phyloP scores from a whole-genome alignment of 2,329 filamentous ascomycete species.

The Chaetomiaceae sp. region DNA sequence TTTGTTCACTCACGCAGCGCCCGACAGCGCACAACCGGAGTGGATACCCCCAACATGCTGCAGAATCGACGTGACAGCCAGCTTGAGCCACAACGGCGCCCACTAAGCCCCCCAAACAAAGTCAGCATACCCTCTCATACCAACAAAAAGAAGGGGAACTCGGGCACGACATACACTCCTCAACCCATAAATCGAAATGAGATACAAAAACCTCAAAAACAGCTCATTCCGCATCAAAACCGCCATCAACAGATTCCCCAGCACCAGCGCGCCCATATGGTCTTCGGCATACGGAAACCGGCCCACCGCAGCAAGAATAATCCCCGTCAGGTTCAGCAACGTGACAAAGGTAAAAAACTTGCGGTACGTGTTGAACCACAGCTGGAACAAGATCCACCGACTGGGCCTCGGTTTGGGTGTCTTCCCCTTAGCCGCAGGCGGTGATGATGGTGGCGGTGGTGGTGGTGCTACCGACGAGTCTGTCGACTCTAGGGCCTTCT shows the following conservation, averaged over 20 bases:
- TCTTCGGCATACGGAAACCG: conserved; percentile 36
- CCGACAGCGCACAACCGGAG: conserved; percentile 38
- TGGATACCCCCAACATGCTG: conserved; percentile 42
- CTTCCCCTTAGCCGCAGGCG: conserved; percentile 16
- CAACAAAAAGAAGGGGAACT: neutral
- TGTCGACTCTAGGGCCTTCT: conserved; percentile 17
- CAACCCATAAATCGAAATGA: conserved; percentile 36
- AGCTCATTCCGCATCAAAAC: conserved; percentile 39
- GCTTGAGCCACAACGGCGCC: conserved; percentile 35
- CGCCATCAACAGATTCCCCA: conserved; percentile 38
- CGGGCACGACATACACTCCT: conserved; percentile 30
- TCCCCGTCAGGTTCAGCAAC: conserved; percentile 34
- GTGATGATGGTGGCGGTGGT: conserved; percentile 28
- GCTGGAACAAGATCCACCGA: conserved; percentile 33
- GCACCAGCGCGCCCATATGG: conserved; percentile 36
- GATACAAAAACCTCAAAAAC: conserved; percentile 36
- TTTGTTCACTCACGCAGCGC: conserved; percentile 25
- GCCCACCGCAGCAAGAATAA: conserved; percentile 32
- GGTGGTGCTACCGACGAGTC: conserved; percentile 31
- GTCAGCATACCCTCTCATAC: too few relatives aligned
- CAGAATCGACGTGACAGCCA: conserved; percentile 34
- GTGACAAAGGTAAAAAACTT: conserved; percentile 38
- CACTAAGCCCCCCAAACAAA: conserved; percentile 32
- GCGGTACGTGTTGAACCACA: conserved; percentile 41
- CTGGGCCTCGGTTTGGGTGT: conserved; percentile 26